Conservation (phyloP, 1,284 basidiomycete species). For the Pascua sp. region DNA sequence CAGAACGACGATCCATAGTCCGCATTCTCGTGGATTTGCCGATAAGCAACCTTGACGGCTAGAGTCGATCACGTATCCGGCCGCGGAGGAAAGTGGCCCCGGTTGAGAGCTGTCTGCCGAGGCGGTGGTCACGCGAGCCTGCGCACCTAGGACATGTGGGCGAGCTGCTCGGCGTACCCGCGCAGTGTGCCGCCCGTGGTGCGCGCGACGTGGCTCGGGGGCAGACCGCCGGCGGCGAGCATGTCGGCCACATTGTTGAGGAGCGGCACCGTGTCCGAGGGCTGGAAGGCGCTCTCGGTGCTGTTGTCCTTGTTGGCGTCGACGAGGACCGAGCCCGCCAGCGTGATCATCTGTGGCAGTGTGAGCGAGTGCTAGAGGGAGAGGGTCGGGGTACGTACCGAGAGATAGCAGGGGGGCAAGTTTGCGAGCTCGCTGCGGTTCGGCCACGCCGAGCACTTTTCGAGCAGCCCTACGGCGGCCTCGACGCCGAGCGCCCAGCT, state of each 20-base stretch:
- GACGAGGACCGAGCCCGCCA: constrained; percentile 18
- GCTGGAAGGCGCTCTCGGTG: constrained; percentile 12
- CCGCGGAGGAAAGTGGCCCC: too few species aligned
- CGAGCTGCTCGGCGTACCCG: constrained; percentile 20
- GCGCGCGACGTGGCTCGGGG: constrained; percentile 23
- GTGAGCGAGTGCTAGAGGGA: not conserved
- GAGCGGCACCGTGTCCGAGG: constrained; percentile 17
- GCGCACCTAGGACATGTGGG: not conserved
- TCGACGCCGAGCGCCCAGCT: constrained; percentile 19
- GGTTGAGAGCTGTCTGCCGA: too few species aligned
- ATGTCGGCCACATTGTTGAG: constrained; percentile 25
- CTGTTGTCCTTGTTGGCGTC: constrained; percentile 18
- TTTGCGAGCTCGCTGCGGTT: constrained; percentile 22
- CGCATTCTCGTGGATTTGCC: too few species aligned
- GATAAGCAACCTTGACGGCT: too few species aligned
- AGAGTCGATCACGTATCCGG: too few species aligned
- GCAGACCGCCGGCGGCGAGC: constrained; percentile 26
- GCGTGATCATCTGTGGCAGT: constrained; percentile 22
- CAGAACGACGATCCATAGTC: too few species aligned
- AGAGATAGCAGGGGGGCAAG: constrained; percentile 31
- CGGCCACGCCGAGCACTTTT: constrained; percentile 29
- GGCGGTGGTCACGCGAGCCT: too few species aligned
- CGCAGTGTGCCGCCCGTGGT: constrained; percentile 21
- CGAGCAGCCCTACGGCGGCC: constrained; percentile 30
- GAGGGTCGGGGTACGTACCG: constrained; percentile 15